These are phyloP conservation scores for Trichoderma sp. DNA, from an alignment of 2,329 filamentous ascomycete species.

Conservation along the genomic window DNA sequence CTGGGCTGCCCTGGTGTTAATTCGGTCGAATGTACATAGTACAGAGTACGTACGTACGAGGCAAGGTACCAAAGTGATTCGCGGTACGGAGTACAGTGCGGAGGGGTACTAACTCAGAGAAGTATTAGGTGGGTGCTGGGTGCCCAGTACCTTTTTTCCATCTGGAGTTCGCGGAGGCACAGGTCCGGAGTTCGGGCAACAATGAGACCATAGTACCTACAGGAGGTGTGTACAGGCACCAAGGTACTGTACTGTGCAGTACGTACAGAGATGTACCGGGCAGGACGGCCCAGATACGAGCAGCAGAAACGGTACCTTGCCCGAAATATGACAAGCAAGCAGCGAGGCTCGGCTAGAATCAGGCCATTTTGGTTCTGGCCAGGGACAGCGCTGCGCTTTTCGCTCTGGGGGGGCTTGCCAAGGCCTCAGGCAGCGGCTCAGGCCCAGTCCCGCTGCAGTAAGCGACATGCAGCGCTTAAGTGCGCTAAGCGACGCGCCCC, in stretches of 20 bases:
- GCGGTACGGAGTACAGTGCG: not conserved
- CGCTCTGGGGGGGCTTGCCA: not conserved
- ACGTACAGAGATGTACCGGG: not conserved
- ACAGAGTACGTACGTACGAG: not conserved
- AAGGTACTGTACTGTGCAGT: too few relatives aligned
- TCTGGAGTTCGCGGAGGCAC: not conserved
- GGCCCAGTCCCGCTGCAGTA: constrained; percentile 5
- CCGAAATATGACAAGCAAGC: not conserved
- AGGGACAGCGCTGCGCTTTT: not conserved
- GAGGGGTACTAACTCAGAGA: too few relatives aligned
- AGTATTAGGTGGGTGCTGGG: too few relatives aligned
- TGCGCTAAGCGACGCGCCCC: constrained; percentile 20
- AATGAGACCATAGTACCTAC: too few relatives aligned
- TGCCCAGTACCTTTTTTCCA: not conserved
- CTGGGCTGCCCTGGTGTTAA: not conserved
- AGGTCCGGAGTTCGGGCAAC: not conserved
- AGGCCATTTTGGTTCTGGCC: not conserved
- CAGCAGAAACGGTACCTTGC: not conserved
- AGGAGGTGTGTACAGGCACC: too few relatives aligned
- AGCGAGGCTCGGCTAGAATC: constrained; percentile 4
- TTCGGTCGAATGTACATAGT: not conserved
- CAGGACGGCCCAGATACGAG: not conserved
- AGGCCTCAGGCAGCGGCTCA: not conserved
- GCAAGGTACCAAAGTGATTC: too few relatives aligned
- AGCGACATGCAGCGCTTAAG: constrained; percentile 19